phyloP scores from a whole-genome alignment of 768 basidiomycete genomes.

The Russula dissimulans region DNA sequence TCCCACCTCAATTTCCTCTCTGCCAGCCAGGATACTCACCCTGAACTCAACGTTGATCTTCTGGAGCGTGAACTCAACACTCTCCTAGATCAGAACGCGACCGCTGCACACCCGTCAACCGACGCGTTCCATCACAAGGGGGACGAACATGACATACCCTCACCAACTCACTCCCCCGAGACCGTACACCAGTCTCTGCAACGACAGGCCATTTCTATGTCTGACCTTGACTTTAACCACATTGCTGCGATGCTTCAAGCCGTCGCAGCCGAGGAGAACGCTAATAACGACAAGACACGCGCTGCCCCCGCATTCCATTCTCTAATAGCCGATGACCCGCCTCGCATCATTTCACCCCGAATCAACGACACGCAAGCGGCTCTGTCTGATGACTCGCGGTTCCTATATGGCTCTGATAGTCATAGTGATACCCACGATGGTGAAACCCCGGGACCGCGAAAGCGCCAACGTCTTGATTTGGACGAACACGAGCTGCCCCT shows the following conservation, averaged over 20 bases:
- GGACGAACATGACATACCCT: slow-evolving; percentile 16
- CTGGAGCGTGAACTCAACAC: slow-evolving; percentile 68
- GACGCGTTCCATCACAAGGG: slow-evolving; percentile 14
- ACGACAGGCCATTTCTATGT: slow-evolving; percentile 5
- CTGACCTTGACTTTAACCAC: slow-evolving; percentile 47
- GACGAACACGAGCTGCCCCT: slow-evolving; percentile 26
- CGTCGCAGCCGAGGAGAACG: slow-evolving; percentile 35
- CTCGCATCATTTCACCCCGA: slow-evolving; percentile 9
- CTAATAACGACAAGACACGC: slow-evolving; percentile 47
- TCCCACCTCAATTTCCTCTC: slow-evolving; percentile 30
- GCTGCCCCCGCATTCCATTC: slow-evolving; percentile 74
- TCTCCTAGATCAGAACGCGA: slow-evolving; percentile 65
- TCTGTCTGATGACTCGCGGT: slow-evolving; percentile 25
- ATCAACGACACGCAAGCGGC: slow-evolving; percentile 1
- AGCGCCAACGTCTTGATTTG: slow-evolving; percentile 21
- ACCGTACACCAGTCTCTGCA: slow-evolving; percentile 6
- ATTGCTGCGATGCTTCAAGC: slow-evolving; percentile 77
- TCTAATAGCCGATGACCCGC: slow-evolving; percentile 48
- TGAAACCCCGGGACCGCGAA: slow-evolving; percentile 10
- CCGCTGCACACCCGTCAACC: slow-evolving; percentile 56
- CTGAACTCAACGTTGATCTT: slow-evolving; percentile 30
- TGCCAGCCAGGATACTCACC: slow-evolving; percentile 30
- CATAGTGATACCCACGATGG: slow-evolving; percentile 28
- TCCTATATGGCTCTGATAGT: slow-evolving; percentile 30
- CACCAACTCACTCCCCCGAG: slow-evolving; percentile 5